Evolutionary conservation across 2,329 filamentous ascomycete genomes (phyloP).

Genomic region (Paraphaeosphaeria minitans): DNA sequence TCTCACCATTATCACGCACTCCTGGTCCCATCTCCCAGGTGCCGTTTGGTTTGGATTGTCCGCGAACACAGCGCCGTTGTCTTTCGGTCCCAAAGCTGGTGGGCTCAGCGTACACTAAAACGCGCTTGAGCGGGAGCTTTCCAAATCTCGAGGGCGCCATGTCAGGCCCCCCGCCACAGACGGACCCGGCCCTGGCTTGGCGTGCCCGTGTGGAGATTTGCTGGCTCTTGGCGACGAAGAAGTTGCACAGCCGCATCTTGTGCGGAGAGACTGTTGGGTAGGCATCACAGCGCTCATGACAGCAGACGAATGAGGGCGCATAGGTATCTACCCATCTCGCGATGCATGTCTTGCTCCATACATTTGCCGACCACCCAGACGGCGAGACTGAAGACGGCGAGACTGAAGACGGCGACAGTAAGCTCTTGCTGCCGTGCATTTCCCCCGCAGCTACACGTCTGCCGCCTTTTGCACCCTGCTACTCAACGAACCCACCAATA

Average conservation of each 20-base stretch:
- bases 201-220: constrained; percentile 45
- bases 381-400: constrained; percentile 3
- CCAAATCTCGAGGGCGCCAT: constrained; percentile 22
- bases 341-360: constrained; percentile 5
- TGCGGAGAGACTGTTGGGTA: constrained; percentile 33
- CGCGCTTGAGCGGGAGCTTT: constrained; percentile 25
- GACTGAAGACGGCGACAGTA: background rate
- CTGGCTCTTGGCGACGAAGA: constrained; percentile 24
- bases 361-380: constrained; percentile 8
- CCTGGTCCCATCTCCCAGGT: constrained; percentile 4
- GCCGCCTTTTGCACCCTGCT: constrained; percentile 23
- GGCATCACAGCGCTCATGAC: constrained; percentile 21
- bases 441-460: constrained; percentile 25
- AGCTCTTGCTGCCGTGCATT: background rate
- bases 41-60: background rate
- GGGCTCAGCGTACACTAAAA: constrained; percentile 10
- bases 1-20: background rate
- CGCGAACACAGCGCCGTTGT: constrained; percentile 13
- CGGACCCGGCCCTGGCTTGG: too few species aligned
- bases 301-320: constrained; percentile 30
- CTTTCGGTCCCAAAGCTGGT: constrained; percentile 17
- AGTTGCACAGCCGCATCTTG: constrained; percentile 25
- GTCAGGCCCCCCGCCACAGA: constrained; percentile 37
- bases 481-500: constrained; percentile 27
- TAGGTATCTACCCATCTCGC: constrained; percentile 13